Evolutionary conservation across 2,329 filamentous ascomycete genomes (phyloP).

Genomic region (Cladosporium halotolerans): DNA sequence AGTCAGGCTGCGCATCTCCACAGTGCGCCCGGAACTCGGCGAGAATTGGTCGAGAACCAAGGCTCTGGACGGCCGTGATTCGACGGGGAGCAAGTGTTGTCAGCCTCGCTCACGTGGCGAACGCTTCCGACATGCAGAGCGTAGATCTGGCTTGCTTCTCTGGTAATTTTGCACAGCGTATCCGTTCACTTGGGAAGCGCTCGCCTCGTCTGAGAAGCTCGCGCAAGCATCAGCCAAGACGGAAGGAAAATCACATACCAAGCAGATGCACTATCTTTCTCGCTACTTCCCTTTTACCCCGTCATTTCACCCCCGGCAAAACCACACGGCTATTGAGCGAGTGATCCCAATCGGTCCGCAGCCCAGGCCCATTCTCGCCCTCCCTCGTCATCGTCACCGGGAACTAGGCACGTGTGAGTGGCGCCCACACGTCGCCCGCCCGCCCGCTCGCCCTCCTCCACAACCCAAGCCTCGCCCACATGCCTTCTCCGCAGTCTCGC

Average conservation of each 20-base stretch:
- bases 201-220: not conserved
- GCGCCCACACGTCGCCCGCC: not conserved
- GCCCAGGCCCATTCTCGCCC: not conserved
- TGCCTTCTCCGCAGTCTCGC: conserved; percentile 2
- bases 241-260: not conserved
- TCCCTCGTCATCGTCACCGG: conserved; percentile 10
- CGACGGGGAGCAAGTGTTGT: too few relatives aligned
- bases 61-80: too few relatives aligned
- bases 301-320: not conserved
- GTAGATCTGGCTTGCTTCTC: too few relatives aligned
- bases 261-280: not conserved
- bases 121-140: too few relatives aligned
- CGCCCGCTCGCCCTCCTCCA: not conserved
- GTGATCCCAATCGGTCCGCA: conserved; percentile 6
- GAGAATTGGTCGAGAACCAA: too few relatives aligned
- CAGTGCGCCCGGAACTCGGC: too few relatives aligned
- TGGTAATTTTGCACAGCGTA: too few relatives aligned
- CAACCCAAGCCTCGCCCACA: not conserved
- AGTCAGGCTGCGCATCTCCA: too few relatives aligned
- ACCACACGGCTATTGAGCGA: not conserved
- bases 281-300: not conserved
- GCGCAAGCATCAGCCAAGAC: conserved; percentile 5
- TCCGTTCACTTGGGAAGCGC: not conserved
- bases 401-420: not conserved
- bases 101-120: too few relatives aligned